A percentile compares a stretch with the other conserved stretches of the same genome.
Evolutionary conservation across 169 alveolate genomes (phyloP).

Genomic region (Theileria annulata): DNA sequence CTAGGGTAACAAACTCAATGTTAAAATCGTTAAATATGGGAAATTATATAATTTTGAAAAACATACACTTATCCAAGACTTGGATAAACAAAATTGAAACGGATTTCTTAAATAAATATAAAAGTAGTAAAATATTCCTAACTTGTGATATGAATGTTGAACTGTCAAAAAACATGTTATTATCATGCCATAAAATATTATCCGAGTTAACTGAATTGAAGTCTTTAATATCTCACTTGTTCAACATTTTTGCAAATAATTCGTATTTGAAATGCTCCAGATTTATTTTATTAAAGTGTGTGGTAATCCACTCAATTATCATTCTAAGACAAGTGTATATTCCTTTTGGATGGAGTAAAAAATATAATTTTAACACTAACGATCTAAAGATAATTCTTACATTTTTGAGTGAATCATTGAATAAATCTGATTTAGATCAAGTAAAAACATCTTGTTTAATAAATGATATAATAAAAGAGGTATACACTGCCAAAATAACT

Average conservation of each 20-base stretch:
- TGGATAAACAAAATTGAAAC: constrained; percentile 95
- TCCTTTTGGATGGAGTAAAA: constrained; percentile 97
- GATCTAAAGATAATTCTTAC: constrained; percentile 81
- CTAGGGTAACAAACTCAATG: constrained; percentile 90
- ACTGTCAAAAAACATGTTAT: constrained; percentile 89
- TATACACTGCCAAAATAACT: constrained; percentile 33
- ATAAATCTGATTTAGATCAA: not conserved
- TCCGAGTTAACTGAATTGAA: constrained; percentile 93
- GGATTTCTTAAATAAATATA: constrained; percentile 84
- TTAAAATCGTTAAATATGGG: constrained; percentile 91
- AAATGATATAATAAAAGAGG: constrained; percentile 12
- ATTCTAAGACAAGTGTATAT: constrained; percentile 91
- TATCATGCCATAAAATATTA: constrained; percentile 91
- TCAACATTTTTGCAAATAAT: not conserved
- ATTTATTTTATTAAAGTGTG: constrained; percentile 91
- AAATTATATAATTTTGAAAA: constrained; percentile 95
- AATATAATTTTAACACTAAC: constrained; percentile 95
- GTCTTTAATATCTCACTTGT: not conserved
- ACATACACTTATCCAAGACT: constrained; percentile 94
- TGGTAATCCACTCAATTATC: constrained; percentile 96
- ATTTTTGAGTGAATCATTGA: not conserved
- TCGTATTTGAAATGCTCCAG: not conserved
- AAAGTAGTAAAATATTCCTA: constrained; percentile 91
- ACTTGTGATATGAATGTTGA: constrained; percentile 95
- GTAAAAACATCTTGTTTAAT: not conserved